Conservation (phyloP, 2,329 filamentous ascomycete species). For the Colletotrichum navitas region DNA sequence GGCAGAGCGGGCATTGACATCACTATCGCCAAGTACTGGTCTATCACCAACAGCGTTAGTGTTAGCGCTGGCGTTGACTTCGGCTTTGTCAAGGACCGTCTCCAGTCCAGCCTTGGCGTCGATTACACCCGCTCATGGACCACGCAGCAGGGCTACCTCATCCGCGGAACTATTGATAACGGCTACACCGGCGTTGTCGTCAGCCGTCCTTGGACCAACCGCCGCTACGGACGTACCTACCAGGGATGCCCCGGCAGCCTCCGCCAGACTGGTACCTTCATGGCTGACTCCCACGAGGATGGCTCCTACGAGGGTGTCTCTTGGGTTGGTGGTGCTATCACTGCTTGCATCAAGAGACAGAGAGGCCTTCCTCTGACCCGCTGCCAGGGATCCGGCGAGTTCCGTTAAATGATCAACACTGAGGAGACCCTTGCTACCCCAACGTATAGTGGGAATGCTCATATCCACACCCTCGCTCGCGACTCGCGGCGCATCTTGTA, state of each 20-base stretch:
- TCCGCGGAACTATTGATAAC: constrained; percentile 31
- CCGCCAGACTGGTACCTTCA: constrained; percentile 40
- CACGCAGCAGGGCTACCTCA: constrained; percentile 31
- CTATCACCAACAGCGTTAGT: constrained; percentile 18
- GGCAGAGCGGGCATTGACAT: constrained; percentile 36
- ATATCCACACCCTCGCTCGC: not conserved
- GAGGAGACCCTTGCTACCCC: not conserved
- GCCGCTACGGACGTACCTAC: constrained; percentile 39
- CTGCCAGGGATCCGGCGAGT: constrained; percentile 26
- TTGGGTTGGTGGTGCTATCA: constrained; percentile 37
- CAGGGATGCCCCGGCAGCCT: constrained; percentile 39
- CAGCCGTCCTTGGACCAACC: constrained; percentile 38
- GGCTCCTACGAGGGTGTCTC: constrained; percentile 38
- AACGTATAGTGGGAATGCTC: not conserved
- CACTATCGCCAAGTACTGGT: constrained; percentile 35
- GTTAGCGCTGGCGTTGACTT: constrained; percentile 29
- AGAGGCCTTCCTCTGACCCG: constrained; percentile 20
- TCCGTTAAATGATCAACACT: constrained; percentile 17
- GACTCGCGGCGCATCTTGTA: not conserved
- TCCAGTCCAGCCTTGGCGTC: constrained; percentile 22
- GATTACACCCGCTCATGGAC: constrained; percentile 38
- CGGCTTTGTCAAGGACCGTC: constrained; percentile 26
- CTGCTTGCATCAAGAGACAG: constrained; percentile 36
- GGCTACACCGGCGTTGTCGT: constrained; percentile 40
- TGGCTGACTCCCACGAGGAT: constrained; percentile 35